phyloP scores from a whole-genome alignment of 169 alveolate species.

The Eimeria brunetti region DNA sequence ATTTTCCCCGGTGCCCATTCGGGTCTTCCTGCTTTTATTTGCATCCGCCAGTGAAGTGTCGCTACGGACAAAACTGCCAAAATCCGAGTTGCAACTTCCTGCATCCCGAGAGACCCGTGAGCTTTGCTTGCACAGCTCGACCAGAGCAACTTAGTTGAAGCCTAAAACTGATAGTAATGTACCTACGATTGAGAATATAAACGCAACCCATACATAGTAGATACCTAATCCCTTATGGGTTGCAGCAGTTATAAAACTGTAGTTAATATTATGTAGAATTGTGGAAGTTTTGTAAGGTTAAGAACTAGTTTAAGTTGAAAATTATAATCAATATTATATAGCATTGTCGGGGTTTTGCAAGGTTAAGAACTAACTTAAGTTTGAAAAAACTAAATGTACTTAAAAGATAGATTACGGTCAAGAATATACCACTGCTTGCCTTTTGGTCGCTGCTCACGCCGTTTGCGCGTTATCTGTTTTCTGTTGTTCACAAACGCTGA shows the following conservation, averaged over 20 bases:
- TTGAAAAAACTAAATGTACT: neutral
- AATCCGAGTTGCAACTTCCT: conserved; percentile 74
- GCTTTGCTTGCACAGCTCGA: neutral
- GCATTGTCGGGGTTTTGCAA: neutral
- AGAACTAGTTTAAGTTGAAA: neutral
- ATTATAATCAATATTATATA: neutral
- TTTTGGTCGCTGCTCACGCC: neutral
- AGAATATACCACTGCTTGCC: conserved; percentile 24
- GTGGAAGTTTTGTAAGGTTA: neutral
- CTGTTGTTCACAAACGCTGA: neutral
- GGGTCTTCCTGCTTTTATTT: conserved; percentile 86
- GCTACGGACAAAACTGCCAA: conserved; percentile 83
- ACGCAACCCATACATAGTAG: no score
- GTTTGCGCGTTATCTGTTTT: no score
- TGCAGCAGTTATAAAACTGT: neutral
- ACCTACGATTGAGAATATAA: neutral
- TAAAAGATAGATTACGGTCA: conserved; percentile 22
- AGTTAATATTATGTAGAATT: neutral
- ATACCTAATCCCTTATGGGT: neutral
- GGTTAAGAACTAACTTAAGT: neutral
- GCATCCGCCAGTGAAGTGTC: conserved; percentile 87
- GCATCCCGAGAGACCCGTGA: conserved; percentile 45
- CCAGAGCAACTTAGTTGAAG: neutral
- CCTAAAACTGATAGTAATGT: no score
- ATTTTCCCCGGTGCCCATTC: conserved; percentile 87